phyloP scores from a whole-genome alignment of 208 protist genomes.

The Acanthamoeba triangularis region DNA sequence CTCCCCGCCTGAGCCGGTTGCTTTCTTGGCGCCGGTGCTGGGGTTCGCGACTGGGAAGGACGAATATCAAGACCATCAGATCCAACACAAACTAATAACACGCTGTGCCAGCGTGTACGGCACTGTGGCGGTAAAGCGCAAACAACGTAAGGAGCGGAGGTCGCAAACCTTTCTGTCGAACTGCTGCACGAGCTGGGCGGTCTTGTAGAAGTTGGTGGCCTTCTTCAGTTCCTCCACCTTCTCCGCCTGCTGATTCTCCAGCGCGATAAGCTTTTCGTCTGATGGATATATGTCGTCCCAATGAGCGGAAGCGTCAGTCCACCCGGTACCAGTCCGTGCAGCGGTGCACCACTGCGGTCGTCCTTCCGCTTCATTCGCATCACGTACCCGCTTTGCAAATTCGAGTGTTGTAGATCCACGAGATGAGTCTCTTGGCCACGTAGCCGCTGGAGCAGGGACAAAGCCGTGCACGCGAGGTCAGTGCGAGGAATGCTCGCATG shows the following conservation, averaged over 20 bases:
- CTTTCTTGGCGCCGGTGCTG: background rate
- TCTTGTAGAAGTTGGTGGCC: constrained; percentile 73
- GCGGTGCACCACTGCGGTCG: too few relatives aligned
- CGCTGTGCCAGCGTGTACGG: too few relatives aligned
- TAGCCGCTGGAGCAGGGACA: background rate
- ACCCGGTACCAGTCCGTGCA: background rate
- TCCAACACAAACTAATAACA: too few relatives aligned
- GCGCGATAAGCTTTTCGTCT: constrained; percentile 40
- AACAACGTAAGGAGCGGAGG: too few relatives aligned
- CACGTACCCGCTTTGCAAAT: constrained; percentile 38
- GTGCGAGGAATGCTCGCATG: background rate
- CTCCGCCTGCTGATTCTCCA: constrained; percentile 68
- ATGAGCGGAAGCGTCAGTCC: background rate
- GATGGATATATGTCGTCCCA: background rate
- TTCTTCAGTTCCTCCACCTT: constrained; percentile 70
- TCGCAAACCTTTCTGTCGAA: constrained; percentile 28
- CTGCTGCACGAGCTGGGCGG: constrained; percentile 63
- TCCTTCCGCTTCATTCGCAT: background rate
- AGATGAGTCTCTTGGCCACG: constrained; percentile 24
- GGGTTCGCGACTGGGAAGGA: background rate
- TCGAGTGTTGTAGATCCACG: constrained; percentile 46
- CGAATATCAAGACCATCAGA: too few relatives aligned
- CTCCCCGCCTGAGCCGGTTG: background rate
- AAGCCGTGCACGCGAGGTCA: background rate
- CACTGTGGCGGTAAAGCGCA: too few relatives aligned